phyloP scores from a whole-genome alignment of 2,329 filamentous ascomycete genomes.

The Scytalidium lignicola region DNA sequence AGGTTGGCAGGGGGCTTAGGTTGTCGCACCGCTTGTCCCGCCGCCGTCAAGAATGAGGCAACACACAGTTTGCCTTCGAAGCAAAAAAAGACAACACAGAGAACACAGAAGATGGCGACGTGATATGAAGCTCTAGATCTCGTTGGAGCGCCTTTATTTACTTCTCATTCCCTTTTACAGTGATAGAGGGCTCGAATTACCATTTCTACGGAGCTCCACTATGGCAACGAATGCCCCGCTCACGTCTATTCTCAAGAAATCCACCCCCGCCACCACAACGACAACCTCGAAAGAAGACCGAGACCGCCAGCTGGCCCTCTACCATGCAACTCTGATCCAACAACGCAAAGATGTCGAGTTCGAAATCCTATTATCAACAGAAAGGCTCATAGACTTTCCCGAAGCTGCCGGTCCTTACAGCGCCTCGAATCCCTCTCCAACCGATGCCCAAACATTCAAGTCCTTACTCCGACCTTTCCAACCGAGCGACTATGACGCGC shows the following conservation, averaged over 20 bases:
- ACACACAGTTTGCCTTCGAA: background rate
- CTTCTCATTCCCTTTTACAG: too few relatives aligned
- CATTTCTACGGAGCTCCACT: background rate
- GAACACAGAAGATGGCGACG: background rate
- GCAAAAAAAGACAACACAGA: background rate
- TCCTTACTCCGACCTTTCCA: conserved; percentile 68
- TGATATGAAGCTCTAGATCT: background rate
- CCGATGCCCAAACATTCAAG: conserved; percentile 63
- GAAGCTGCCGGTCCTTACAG: conserved; percentile 42
- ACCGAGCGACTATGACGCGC: conserved; percentile 80
- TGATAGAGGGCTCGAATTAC: background rate
- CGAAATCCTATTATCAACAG: conserved; percentile 69
- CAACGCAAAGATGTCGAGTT: conserved; percentile 74
- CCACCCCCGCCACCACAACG: conserved; percentile 36
- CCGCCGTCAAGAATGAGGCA: background rate
- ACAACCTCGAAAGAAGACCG: conserved; percentile 39
- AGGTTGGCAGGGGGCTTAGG: background rate
- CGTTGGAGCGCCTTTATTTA: too few relatives aligned
- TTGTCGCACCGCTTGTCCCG: background rate
- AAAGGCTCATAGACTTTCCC: conserved; percentile 39
- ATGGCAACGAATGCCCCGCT: conserved; percentile 27
- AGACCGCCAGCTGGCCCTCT: conserved; percentile 62
- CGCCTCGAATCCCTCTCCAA: conserved; percentile 45
- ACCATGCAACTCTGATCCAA: conserved; percentile 79
- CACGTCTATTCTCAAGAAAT: conserved; percentile 60